phyloP scores from a whole-genome alignment of 192 early-diverging fungal genomes.

The Podila verticillata region DNA sequence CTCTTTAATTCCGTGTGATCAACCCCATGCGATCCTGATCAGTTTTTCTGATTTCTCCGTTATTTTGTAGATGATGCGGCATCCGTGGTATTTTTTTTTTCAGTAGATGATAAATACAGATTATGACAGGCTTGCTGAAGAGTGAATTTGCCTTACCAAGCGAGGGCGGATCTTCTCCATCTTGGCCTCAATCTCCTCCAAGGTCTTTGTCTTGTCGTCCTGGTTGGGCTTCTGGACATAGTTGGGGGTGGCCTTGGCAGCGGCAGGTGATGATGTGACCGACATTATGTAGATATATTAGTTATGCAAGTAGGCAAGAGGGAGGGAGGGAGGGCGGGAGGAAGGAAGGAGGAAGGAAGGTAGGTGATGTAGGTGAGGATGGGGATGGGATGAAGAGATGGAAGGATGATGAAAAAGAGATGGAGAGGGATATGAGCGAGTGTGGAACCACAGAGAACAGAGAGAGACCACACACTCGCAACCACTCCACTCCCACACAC shows the following conservation, averaged over 20 bases:
- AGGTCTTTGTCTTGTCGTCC: conserved; percentile 42
- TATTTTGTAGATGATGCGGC: no score
- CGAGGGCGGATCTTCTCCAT: conserved; percentile 53
- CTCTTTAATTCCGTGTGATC: no score
- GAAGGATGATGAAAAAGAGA: conserved; percentile 5
- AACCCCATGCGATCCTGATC: no score
- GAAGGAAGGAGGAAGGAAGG: conserved; percentile 7
- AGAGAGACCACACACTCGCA: no score
- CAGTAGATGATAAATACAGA: neutral
- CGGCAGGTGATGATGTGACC: conserved; percentile 21
- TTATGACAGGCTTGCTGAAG: neutral
- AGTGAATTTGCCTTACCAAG: conserved; percentile 25
- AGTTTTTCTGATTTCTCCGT: no score
- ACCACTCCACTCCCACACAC: no score
- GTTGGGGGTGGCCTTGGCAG: conserved; percentile 23
- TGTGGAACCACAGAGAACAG: no score
- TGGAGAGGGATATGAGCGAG: no score
- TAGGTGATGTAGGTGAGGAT: neutral
- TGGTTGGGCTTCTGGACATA: conserved; percentile 47
- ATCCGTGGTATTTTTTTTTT: no score
- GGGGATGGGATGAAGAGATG: conserved; percentile 11
- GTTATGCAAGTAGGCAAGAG: neutral
- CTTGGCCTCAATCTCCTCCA: conserved; percentile 50
- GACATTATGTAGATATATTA: conserved; percentile 34
- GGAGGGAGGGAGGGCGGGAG: neutral